phyloP scores from a whole-genome alignment of 1,284 basidiomycete genomes.

The Omphalotus olearius region DNA sequence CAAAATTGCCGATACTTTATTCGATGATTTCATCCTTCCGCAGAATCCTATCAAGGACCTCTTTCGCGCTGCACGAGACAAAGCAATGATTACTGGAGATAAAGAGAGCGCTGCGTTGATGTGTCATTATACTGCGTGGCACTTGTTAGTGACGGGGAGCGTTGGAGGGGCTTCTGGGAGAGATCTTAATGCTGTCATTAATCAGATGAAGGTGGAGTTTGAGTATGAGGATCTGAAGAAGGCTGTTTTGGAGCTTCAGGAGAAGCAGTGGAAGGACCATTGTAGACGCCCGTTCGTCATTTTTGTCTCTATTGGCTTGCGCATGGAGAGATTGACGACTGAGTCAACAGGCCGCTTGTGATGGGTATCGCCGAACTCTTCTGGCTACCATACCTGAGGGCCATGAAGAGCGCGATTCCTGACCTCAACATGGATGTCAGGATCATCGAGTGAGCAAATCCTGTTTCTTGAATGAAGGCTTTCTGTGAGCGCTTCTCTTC shows the following conservation, averaged over 20 bases:
- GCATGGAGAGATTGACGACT: no score
- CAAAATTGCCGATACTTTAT: not conserved
- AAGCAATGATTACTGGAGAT: constrained; percentile 16
- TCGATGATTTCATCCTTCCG: constrained; percentile 2
- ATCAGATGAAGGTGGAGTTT: constrained; percentile 14
- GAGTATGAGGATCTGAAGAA: constrained; percentile 8
- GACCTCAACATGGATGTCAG: no score
- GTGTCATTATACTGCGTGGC: constrained; percentile 14
- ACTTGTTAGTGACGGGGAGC: constrained; percentile 1
- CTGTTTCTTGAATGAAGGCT: no score
- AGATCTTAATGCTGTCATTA: constrained; percentile 9
- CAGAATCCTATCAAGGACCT: constrained; percentile 11
- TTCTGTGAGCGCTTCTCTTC: no score
- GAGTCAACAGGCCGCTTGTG: no score
- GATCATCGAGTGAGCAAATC: no score
- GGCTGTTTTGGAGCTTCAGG: constrained; percentile 13
- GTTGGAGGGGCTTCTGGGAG: not conserved
- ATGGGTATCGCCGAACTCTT: no score
- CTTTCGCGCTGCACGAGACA: constrained; percentile 13
- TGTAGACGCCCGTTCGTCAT: constrained; percentile 25
- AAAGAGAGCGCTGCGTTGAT: constrained; percentile 12
- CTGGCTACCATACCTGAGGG: no score
- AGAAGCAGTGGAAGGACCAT: constrained; percentile 9
- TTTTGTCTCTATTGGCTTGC: not conserved
- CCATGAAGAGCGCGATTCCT: no score